These are phyloP conservation scores for Filosporella fistucella DNA, from an alignment of 495 filamentous ascomycete species.

Conservation along the genomic window DNA sequence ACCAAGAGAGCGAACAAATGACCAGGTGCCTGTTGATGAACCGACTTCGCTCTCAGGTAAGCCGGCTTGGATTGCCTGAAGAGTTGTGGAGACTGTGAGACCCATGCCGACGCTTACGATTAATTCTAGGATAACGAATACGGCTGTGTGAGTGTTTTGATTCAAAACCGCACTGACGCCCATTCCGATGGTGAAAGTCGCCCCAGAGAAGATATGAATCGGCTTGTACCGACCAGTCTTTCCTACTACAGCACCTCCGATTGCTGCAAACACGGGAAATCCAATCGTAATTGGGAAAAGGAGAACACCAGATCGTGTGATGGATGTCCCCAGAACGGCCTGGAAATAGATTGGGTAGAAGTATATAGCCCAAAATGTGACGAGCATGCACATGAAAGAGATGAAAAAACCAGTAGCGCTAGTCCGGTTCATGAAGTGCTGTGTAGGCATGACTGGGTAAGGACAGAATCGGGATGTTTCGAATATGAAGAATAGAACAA, in stretches of 20 bases:
- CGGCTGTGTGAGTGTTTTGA: constrained; percentile 17
- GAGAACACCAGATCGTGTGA: constrained; percentile 32
- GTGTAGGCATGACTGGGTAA: constrained; percentile 4
- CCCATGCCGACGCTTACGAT: constrained; percentile 65
- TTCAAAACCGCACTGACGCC: constrained; percentile 37
- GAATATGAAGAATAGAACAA: not conserved
- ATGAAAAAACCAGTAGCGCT: constrained; percentile 13
- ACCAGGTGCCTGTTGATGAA: constrained; percentile 36
- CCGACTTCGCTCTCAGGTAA: constrained; percentile 28
- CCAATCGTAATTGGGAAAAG: constrained; percentile 40
- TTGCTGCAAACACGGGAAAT: constrained; percentile 26
- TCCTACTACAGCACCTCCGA: constrained; percentile 29
- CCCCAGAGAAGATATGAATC: constrained; percentile 34
- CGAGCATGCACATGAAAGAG: constrained; percentile 20
- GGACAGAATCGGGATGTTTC: not conserved
- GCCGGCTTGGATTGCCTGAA: constrained; percentile 8
- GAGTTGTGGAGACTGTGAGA: not conserved
- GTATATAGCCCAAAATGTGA: constrained; percentile 33
- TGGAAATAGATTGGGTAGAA: constrained; percentile 49
- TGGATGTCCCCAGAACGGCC: constrained; percentile 27
- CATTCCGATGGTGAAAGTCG: constrained; percentile 33
- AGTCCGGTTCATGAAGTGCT: constrained; percentile 6
- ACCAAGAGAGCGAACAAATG: constrained; percentile 44
- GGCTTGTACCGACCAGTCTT: constrained; percentile 41
- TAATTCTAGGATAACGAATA: constrained; percentile 57